Evolutionary conservation across 192 early-diverging fungal genomes (phyloP).

Genomic region (Coemansia sp.): DNA sequence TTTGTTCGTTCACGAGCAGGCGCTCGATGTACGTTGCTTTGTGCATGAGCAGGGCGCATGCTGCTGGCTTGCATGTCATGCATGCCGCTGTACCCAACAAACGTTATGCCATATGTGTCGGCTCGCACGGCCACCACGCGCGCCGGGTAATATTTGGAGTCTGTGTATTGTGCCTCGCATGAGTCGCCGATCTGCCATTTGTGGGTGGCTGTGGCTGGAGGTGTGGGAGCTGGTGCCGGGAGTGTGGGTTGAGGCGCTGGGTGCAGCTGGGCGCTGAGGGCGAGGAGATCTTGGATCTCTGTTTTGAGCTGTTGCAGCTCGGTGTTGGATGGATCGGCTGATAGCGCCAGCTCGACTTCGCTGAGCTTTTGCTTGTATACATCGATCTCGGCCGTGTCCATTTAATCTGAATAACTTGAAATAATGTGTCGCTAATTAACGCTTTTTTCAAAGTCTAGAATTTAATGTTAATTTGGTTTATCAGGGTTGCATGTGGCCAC

Average conservation of each 20-base stretch:
- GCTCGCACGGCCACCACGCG: slow-evolving; percentile 17
- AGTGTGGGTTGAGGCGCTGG: not conserved
- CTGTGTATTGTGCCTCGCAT: slow-evolving; percentile 27
- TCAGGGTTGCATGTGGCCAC: not conserved
- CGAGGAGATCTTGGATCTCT: slow-evolving; percentile 41
- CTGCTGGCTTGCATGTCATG: slow-evolving; percentile 19
- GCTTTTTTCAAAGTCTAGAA: too few relatives aligned
- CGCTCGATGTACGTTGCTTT: not conserved
- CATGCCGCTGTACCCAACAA: slow-evolving; percentile 38
- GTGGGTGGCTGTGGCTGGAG: not conserved
- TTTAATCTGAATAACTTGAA: not conserved
- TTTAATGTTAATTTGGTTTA: slow-evolving; percentile 5
- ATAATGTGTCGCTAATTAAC: not conserved
- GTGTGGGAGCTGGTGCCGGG: not conserved
- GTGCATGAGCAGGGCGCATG: slow-evolving; percentile 7
- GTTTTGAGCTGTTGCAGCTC: slow-evolving; percentile 44
- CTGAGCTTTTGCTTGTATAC: slow-evolving; percentile 34
- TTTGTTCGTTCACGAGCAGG: too few relatives aligned
- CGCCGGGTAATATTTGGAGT: slow-evolving; percentile 24
- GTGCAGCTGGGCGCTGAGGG: slow-evolving; percentile 25
- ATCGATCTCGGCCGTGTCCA: slow-evolving; percentile 45
- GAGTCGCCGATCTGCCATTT: slow-evolving; percentile 25
- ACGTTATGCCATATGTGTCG: slow-evolving; percentile 18
- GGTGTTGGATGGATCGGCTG: slow-evolving; percentile 34
- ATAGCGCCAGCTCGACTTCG: slow-evolving; percentile 48